Percentiles rank a stretch among this genome's conserved stretches.
Evolutionary conservation across 805 yeast species (phyloP).

Genomic region (Hanseniaspora vineae): DNA sequence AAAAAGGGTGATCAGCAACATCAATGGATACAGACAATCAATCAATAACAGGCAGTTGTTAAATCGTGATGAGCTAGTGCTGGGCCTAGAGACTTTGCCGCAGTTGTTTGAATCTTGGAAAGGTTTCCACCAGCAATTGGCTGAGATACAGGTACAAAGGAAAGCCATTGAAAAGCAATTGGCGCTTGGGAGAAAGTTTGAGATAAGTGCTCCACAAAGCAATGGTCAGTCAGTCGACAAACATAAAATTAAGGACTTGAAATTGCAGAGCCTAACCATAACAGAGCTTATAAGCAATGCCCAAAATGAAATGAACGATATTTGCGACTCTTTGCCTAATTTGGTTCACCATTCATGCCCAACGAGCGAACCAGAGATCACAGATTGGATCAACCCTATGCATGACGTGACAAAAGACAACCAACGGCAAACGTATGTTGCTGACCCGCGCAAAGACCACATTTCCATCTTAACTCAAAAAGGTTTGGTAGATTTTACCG

Average conservation of each 20-base stretch:
- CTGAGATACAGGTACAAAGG: constrained; percentile 19
- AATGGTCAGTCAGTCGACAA: constrained; percentile 1
- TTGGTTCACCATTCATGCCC: constrained; percentile 37
- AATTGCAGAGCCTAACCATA: constrained; percentile 14
- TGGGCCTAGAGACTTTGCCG: constrained; percentile 20
- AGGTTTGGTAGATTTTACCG: constrained; percentile 53
- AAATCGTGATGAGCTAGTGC: constrained; percentile 11
- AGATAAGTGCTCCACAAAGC: too few relatives aligned
- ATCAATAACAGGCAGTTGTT: constrained; percentile 18
- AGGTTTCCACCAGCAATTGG: constrained; percentile 11
- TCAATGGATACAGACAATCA: constrained; percentile 13
- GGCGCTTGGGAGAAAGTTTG: constrained; percentile 3
- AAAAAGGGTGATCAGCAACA: constrained; percentile 11
- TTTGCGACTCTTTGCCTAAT: constrained; percentile 51
- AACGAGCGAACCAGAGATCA: constrained; percentile 29
- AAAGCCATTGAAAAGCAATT: constrained; percentile 18
- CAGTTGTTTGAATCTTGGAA: constrained; percentile 14
- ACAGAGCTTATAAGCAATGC: constrained; percentile 12
- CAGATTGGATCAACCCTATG: constrained; percentile 38
- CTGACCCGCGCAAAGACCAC: constrained; percentile 36
- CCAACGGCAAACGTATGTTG: background rate
- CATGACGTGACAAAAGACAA: constrained; percentile 1
- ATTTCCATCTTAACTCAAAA: constrained; percentile 48
- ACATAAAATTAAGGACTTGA: constrained; percentile 13
- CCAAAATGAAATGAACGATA: constrained; percentile 26